These are phyloP conservation scores for Colletotrichum sp. DNA, from an alignment of 2,329 filamentous ascomycete genomes.

Conservation along the genomic window DNA sequence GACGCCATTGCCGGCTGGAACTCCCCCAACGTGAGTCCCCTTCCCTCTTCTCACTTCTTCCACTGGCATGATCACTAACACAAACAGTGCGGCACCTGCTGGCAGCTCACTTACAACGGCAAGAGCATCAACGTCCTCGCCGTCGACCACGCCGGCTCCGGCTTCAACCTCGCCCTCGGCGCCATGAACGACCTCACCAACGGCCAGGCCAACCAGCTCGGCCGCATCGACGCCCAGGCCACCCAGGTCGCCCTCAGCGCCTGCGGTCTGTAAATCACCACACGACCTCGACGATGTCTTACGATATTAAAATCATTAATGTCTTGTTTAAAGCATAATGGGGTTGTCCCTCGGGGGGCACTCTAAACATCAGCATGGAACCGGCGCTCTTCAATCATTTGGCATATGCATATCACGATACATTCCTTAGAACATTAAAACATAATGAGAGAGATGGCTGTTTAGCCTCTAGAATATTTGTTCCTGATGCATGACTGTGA, in stretches of 20 bases:
- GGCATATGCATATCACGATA: conserved; percentile 16
- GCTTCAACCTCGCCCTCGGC: conserved; percentile 62
- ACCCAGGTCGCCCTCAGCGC: conserved; percentile 45
- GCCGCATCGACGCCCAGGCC: conserved; percentile 56
- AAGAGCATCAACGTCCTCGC: conserved; percentile 59
- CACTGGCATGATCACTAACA: not conserved
- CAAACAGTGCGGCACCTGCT: conserved; percentile 64
- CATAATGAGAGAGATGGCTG: conserved; percentile 6
- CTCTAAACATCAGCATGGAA: conserved; percentile 5
- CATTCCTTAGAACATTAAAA: conserved; percentile 17
- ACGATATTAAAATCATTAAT: not conserved
- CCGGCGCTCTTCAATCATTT: conserved; percentile 17
- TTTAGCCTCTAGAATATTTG: not conserved
- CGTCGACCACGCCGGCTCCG: conserved; percentile 54
- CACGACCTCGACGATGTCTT: not conserved
- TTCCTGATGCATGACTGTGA: no score
- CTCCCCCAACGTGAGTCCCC: conserved; percentile 41
- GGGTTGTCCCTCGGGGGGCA: not conserved
- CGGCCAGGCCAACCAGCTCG: conserved; percentile 52
- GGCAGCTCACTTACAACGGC: conserved; percentile 56
- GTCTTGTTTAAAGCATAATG: not conserved
- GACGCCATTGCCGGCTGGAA: conserved; percentile 61
- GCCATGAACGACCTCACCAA: conserved; percentile 63
- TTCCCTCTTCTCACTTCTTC: not conserved
- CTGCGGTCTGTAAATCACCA: conserved; percentile 44